Conservation (phyloP, 2,329 filamentous ascomycete species). For the Nothopassalora personata region DNA sequence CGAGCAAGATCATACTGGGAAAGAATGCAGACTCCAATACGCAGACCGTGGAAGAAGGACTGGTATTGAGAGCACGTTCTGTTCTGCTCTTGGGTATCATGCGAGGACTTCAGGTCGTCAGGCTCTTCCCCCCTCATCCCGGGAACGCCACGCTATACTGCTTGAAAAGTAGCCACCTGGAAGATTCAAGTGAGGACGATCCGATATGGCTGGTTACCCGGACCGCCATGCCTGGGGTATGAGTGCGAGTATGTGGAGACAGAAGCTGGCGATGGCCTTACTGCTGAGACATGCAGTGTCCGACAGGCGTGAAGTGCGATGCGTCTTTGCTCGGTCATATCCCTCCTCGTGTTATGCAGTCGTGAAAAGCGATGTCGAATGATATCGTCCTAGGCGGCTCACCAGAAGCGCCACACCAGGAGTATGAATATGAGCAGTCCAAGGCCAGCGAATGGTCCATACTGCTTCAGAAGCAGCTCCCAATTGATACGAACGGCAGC, state of each 20-base stretch:
- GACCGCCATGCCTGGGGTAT: not conserved
- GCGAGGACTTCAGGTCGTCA: constrained; percentile 11
- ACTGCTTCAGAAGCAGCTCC: constrained; percentile 94
- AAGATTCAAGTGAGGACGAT: not conserved
- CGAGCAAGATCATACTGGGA: not conserved
- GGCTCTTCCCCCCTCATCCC: constrained; percentile 13
- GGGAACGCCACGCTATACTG: constrained; percentile 24
- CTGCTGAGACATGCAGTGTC: not conserved
- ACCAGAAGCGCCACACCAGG: constrained; percentile 75
- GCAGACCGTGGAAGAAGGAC: not conserved
- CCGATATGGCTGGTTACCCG: not conserved
- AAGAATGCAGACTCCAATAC: not conserved
- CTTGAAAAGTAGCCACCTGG: constrained; percentile 1
- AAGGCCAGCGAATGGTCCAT: constrained; percentile 80
- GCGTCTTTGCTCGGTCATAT: constrained; percentile 4
- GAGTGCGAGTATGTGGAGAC: not conserved
- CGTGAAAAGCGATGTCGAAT: not conserved
- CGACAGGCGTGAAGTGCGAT: not conserved
- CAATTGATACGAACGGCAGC: constrained; percentile 96
- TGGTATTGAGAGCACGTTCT: constrained; percentile 6
- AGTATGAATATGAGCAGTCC: constrained; percentile 79
- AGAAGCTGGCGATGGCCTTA: not conserved
- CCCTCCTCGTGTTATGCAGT: not conserved
- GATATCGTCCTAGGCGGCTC: not conserved
- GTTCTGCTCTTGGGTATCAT: constrained; percentile 24